phyloP scores from a whole-genome alignment of 1,139 yeast species.

The Candida sanyaensis region DNA sequence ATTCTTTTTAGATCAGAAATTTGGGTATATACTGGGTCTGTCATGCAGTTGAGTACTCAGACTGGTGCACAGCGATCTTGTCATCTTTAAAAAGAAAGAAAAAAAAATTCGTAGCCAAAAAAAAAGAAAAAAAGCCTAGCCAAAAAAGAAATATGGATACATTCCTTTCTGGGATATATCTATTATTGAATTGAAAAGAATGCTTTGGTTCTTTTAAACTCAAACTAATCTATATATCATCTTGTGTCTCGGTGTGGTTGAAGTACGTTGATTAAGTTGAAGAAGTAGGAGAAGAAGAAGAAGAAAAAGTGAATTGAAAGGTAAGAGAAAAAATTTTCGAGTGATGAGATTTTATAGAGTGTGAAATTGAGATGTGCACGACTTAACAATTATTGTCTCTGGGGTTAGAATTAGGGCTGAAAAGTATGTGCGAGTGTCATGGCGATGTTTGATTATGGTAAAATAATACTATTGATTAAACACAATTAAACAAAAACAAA shows the following conservation, averaged over 20 bases:
- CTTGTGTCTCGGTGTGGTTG: neutral
- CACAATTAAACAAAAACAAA: too few relatives aligned
- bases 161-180: neutral
- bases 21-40: slow-evolving; percentile 35
- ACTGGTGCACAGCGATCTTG: slow-evolving; percentile 51
- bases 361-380: neutral
- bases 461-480: too few relatives aligned
- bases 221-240: neutral
- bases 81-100: slow-evolving; percentile 25
- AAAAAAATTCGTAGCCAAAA: neutral
- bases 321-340: neutral
- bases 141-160: neutral
- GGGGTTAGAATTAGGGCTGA: neutral
- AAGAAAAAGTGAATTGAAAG: neutral
- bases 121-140: neutral
- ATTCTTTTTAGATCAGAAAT: slow-evolving; percentile 1
- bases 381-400: neutral
- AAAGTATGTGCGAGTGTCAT: too few relatives aligned
- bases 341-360: neutral
- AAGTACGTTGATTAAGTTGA: neutral
- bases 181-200: neutral
- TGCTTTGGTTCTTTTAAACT: neutral
- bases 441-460: neutral
- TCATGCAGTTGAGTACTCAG: slow-evolving; percentile 45
- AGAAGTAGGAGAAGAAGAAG: neutral